phyloP scores from a whole-genome alignment of 139 green algal species.

The Volvox africanus region DNA sequence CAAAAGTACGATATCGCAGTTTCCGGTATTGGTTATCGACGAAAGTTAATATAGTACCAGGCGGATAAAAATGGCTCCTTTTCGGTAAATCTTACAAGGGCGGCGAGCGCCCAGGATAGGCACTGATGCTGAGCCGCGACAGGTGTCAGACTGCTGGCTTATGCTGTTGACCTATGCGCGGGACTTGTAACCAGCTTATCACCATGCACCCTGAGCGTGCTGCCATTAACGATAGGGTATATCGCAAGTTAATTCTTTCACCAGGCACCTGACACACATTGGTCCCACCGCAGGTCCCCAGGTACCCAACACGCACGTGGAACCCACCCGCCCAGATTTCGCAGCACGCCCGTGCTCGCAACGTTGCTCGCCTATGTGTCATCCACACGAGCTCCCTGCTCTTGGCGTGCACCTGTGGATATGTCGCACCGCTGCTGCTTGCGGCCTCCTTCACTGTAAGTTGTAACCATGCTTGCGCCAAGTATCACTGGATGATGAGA shows the following conservation, averaged over 20 bases:
- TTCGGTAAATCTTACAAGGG: not conserved
- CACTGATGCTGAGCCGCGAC: not conserved
- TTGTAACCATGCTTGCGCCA: not conserved
- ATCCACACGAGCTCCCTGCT: constrained; percentile 81
- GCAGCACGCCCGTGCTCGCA: constrained; percentile 95
- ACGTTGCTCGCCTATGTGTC: constrained; percentile 94
- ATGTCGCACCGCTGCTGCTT: constrained; percentile 92
- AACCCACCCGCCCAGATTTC: not conserved
- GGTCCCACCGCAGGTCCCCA: constrained; percentile 65
- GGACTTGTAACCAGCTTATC: constrained; percentile 95
- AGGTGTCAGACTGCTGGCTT: constrained; percentile 77
- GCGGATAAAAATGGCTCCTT: not conserved
- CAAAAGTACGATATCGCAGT: too few relatives aligned
- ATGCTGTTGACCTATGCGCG: constrained; percentile 81
- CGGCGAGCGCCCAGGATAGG: not conserved
- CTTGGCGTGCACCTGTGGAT: constrained; percentile 92
- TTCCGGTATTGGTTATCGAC: too few relatives aligned
- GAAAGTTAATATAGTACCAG: too few relatives aligned
- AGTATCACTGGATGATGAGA: not conserved
- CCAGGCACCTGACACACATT: too few relatives aligned
- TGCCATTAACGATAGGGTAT: constrained; percentile 94
- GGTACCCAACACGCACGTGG: too few relatives aligned
- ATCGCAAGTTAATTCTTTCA: constrained; percentile 64
- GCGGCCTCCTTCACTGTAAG: constrained; percentile 88
- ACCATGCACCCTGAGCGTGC: constrained; percentile 90